Base-by-base conservation (phyloP, 306 rosid species). In the Quercus alba region DNA sequence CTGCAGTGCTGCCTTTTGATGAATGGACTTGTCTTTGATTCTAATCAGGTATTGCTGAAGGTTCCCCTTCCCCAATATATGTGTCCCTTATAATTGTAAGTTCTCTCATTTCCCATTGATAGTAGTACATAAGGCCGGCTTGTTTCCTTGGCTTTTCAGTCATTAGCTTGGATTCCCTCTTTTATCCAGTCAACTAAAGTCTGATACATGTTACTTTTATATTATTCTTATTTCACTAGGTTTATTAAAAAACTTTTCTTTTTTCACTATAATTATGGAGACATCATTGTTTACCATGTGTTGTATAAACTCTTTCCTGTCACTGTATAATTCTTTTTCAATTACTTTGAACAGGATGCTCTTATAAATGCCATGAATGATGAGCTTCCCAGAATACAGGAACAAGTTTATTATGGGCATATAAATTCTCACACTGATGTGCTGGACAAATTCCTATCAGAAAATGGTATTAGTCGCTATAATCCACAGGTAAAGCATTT, bases 401-500 rank as follows among this genome's bases (percentile, higher is more conserved):
- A 95, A 83, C 97, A 89, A 85, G 99, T 95, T 59, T 95, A 95
- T 85, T 95, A 84, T 84, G 99, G 99, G 80, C 96, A 91, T 69
- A 89, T 95, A 85, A 86, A 92, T 80, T 88, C 98, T 76, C 87
- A 61, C 77, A 95, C 98, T 72, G 94, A 93, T 73, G 97, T 95
- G 73, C 91, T 95, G 75, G 90, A 67, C 35, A 93, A 89, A 67
- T 90, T 91, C 80, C 82, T 95, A 76, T 90, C 94, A 80, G 99
- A 93, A 82, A 87, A 90, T 87, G 93, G 99, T 72, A 90, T 92
- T 49, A 91, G 83, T 83, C 98, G 99, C 74, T 95, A 93, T 85
- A 93, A 95, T 88, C 97, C 94, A 75, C 94, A 84, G 97, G 99
- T 95, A 85, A 82, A 41, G 21, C 74, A 55, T 79, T 73, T 72